Evolutionary conservation across 257 asterid species (phyloP).

Genomic region (Fraxinus americana): DNA sequence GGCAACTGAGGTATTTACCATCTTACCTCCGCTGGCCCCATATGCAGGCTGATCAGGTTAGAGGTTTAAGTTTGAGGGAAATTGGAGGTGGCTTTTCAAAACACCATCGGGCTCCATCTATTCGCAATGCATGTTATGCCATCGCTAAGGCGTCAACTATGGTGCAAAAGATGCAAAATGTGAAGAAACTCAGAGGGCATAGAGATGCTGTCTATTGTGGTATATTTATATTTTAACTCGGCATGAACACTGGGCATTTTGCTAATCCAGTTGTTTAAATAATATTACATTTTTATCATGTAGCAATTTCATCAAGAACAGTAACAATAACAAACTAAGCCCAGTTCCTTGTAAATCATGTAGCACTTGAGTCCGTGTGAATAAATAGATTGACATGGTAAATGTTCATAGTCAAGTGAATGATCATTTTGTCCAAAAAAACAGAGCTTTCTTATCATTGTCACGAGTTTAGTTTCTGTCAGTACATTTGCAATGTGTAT

Average conservation of each 20-base stretch:
- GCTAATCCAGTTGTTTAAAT: conserved; percentile 14
- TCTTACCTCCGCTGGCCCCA: conserved; percentile 96
- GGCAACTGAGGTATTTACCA: conserved; percentile 53
- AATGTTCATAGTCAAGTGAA: conserved; percentile 13
- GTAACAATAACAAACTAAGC: background rate
- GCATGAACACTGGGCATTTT: conserved; percentile 9
- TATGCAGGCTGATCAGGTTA: conserved; percentile 90
- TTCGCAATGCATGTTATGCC: conserved; percentile 88
- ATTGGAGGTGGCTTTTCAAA: conserved; percentile 96
- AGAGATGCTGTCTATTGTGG: conserved; percentile 99
- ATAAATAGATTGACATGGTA: conserved; percentile 4
- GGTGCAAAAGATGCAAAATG: conserved; percentile 96
- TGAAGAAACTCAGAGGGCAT: conserved; percentile 87
- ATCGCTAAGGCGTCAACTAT: conserved; percentile 93
- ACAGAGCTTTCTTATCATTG: conserved; percentile 15
- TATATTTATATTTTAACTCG: conserved; percentile 38
- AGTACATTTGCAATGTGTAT: conserved; percentile 5
- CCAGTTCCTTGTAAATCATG: background rate
- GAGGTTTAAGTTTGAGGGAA: conserved; percentile 92
- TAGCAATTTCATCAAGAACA: background rate
- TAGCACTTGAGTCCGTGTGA: conserved; percentile 5
- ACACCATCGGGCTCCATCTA: conserved; percentile 94
- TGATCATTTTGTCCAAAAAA: conserved; percentile 10
- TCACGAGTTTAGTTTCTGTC: conserved; percentile 17
- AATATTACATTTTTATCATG: background rate